These are phyloP conservation scores for Calocera viscosa DNA, from an alignment of 768 basidiomycete species.

Conservation along the genomic window DNA sequence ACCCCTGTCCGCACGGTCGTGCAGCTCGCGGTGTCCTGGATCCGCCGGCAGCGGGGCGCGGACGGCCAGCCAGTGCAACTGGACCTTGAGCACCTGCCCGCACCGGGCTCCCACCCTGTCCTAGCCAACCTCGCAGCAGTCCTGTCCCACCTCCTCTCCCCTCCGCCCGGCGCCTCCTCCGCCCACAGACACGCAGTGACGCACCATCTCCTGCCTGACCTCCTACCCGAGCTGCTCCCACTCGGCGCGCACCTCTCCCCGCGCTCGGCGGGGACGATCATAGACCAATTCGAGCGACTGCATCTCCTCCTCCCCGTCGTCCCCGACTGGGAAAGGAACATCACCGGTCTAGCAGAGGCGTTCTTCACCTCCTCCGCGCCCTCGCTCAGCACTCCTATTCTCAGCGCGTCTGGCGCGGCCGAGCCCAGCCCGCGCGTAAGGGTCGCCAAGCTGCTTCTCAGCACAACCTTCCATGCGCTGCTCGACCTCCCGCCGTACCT, in stretches of 20 bases:
- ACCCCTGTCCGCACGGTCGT: neutral
- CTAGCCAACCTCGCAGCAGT: neutral
- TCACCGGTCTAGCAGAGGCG: constrained; percentile 15
- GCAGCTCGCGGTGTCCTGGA: no score
- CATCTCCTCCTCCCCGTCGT: constrained; percentile 19
- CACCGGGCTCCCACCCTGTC: neutral
- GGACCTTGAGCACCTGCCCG: neutral
- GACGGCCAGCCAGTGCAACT: neutral
- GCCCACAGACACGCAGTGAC: neutral
- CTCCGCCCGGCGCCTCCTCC: neutral
- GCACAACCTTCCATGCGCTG: constrained; percentile 23
- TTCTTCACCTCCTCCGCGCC: constrained; percentile 18
- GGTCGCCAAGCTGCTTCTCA: neutral
- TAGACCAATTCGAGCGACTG: constrained; percentile 19
- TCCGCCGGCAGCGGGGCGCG: neutral
- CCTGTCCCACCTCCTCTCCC: neutral
- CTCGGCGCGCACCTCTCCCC: constrained; percentile 26
- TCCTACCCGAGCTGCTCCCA: constrained; percentile 15
- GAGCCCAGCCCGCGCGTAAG: constrained; percentile 18
- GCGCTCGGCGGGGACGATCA: constrained; percentile 14
- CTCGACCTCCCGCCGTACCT: constrained; percentile 25
- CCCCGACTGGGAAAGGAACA: constrained; percentile 20
- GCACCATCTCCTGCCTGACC: neutral
- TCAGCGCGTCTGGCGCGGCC: neutral
- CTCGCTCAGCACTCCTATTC: neutral